Evolutionary conservation across 768 basidiomycete species (phyloP), one percentile per base, ranked within the genome.

Genomic region (Suillus bovinus): DNA sequence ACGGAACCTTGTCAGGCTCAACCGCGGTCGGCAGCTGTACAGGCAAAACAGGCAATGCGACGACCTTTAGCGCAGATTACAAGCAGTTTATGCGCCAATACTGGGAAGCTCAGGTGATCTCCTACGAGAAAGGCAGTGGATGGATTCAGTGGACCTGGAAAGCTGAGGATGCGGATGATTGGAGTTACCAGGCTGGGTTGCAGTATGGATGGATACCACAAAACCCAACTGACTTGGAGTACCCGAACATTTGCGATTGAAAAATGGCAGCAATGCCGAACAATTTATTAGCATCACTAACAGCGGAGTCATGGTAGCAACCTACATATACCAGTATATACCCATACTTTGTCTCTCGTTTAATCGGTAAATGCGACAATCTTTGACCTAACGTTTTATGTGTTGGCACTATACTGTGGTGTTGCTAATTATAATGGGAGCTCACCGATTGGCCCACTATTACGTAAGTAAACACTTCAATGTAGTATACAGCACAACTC

Each of bases 71-170:
- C 22, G 73, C 79, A 34, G 79, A 82, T 16, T 93, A 92, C 72
- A 87, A 82, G 70, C 77, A 78, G 1, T 88, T 85, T 64, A 67
- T 91, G 58, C 76, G 89, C 62, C 78, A 84, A 70, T 92, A 90
- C 66, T 94, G 88, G 82, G 92, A 94, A 69, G 87, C 86, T 5
- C 93, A 94, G 74, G 85, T 88, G 83, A 83, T 61, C 80, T 90
- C 58, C 91, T 61, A 88, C 24, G 92, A 94, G 74, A 79, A 61
- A 44, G 81, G 87, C 16, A 81, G 85, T 49, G 89, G 90, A 22
- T 91, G 90, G 89, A 78, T 89, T 5, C 89, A 81, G 66, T 90
- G 89, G 88, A 85, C 89, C 8, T 91, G 90, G 90, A 91, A 90
- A 82, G 79, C 84, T 5, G 89, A 91, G 74, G 83, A 81, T 64